Percentiles rank a stretch among this genome's conserved stretches.
phyloP scores from a whole-genome alignment of 2,329 filamentous ascomycete species.

The Arthrobotrys sphaeroides region DNA sequence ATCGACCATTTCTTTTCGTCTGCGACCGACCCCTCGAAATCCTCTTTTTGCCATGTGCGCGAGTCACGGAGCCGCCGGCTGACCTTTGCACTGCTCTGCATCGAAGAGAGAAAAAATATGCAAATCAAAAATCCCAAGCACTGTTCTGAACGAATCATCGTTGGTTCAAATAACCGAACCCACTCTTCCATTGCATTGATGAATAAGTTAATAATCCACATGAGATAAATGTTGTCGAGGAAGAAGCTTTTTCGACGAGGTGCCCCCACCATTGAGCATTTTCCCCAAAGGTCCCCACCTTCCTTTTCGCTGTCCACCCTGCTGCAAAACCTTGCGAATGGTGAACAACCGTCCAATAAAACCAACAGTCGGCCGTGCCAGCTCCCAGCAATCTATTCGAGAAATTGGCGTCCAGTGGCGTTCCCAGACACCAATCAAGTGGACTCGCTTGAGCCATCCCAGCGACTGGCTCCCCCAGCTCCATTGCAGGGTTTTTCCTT shows the following conservation, averaged over 20 bases:
- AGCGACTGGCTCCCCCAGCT: constrained; percentile 25
- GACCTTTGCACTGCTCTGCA: background rate
- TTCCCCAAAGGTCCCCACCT: constrained; percentile 44
- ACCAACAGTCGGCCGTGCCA: constrained; percentile 20
- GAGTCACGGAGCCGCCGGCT: constrained; percentile 41
- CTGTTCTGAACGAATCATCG: constrained; percentile 30
- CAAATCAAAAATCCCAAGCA: constrained; percentile 8
- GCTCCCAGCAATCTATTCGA: constrained; percentile 40
- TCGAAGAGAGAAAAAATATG: background rate
- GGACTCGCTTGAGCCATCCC: constrained; percentile 47
- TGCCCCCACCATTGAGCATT: constrained; percentile 41
- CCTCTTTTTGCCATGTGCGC: constrained; percentile 39
- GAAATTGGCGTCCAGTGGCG: constrained; percentile 35
- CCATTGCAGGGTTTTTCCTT: constrained; percentile 29
- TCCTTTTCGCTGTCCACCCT: constrained; percentile 42
- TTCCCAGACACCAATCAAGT: constrained; percentile 45
- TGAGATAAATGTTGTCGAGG: constrained; percentile 27
- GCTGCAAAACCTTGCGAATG: constrained; percentile 13
- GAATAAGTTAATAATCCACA: constrained; percentile 10
- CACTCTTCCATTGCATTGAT: constrained; percentile 17
- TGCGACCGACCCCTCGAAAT: constrained; percentile 15
- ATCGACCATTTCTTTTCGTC: background rate
- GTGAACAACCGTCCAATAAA: constrained; percentile 33
- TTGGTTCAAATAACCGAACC: constrained; percentile 36
- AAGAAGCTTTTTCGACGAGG: constrained; percentile 28